phyloP scores from a whole-genome alignment of 2,329 filamentous ascomycete species.

The Hypomyces rosellus region DNA sequence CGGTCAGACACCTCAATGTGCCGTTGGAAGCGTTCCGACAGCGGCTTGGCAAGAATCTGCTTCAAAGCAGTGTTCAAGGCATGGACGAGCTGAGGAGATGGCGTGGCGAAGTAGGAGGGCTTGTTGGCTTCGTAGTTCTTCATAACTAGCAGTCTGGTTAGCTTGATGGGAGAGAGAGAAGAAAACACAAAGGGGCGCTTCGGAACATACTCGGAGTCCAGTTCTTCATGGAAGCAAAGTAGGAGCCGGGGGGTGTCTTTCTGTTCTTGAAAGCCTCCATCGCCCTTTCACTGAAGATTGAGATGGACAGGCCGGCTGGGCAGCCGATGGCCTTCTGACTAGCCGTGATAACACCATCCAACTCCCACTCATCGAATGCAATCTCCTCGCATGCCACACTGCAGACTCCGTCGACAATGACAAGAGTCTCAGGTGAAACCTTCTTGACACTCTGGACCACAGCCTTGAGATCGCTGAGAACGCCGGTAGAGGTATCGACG shows the following conservation, averaged over 20 bases:
- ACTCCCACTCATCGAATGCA: conserved; percentile 86
- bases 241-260: conserved; percentile 75
- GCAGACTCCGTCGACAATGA: conserved; percentile 95
- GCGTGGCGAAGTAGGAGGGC: conserved; percentile 95
- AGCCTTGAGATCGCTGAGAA: conserved; percentile 82
- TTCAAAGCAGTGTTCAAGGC: conserved; percentile 84
- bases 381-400: conserved; percentile 96
- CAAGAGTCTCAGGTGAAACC: conserved; percentile 83
- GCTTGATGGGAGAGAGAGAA: too few species aligned
- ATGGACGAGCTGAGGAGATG: conserved; percentile 87
- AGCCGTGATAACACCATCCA: conserved; percentile 90
- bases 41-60: conserved; percentile 75
- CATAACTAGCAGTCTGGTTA: conserved; percentile 62
- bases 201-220: conserved; percentile 74
- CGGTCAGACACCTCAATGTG: conserved; percentile 76
- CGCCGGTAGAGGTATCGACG: conserved; percentile 94
- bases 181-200: background rate
- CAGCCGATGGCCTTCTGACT: conserved; percentile 96
- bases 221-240: conserved; percentile 96
- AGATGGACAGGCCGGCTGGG: conserved; percentile 87
- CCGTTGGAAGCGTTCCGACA: conserved; percentile 74
- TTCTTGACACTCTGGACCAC: conserved; percentile 76
- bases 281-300: conserved; percentile 86
- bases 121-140: conserved; percentile 98
- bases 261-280: conserved; percentile 74